Evolutionary conservation across 345 rosid genomes (phyloP), one percentile per base, ranked within the genome.

Genomic region (Acer campestre): DNA sequence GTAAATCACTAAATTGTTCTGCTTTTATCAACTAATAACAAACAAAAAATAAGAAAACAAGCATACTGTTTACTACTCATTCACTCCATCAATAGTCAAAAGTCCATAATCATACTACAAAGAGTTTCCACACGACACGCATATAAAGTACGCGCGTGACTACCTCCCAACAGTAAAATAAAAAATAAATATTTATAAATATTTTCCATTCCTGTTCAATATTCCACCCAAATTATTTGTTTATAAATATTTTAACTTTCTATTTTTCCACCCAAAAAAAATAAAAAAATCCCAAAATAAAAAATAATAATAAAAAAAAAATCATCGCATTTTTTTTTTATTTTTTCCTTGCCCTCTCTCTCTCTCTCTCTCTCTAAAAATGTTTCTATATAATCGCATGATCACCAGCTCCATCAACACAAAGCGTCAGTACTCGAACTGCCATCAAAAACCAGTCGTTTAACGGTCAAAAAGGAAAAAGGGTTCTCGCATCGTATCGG

Each of bases 371-470:
- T 35, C 38, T 35, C 38, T 35, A 35, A 42, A 25, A 12, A 51
- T 63, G 72, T 65, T 6, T 51, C 16, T 62, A 72, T 80, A 53
- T 61, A 80, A 40, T 20, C 65, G 59, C 42, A 61, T 17, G 74
- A 44, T 74, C 75, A 68, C 25, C 73, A 13, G 17, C 64, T 20
- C 10, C 40, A 18, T 22, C 58, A 31, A 61, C 72, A 51, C 6
- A 51, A 68, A 35, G 38, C 38, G 4, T 4, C 38, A 35, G 38
- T 4, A 35, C 38, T 35, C 6, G 38, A 35, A 35, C 38, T 35
- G 6, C 38, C 6, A 35, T 35, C 6, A 35, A 35, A 35, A 35
- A 35, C 38, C 38, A 35, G 6, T 35, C 38, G 38, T 35, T 35
- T 35, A 35, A 35, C 38, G 38, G 38, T 35, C 38, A 35, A 35